Percentiles rank a stretch among this genome's conserved stretches.
These are phyloP conservation scores for Ganoderma sp. DNA, from an alignment of 1,284 basidiomycete genomes.

Conservation along the genomic window DNA sequence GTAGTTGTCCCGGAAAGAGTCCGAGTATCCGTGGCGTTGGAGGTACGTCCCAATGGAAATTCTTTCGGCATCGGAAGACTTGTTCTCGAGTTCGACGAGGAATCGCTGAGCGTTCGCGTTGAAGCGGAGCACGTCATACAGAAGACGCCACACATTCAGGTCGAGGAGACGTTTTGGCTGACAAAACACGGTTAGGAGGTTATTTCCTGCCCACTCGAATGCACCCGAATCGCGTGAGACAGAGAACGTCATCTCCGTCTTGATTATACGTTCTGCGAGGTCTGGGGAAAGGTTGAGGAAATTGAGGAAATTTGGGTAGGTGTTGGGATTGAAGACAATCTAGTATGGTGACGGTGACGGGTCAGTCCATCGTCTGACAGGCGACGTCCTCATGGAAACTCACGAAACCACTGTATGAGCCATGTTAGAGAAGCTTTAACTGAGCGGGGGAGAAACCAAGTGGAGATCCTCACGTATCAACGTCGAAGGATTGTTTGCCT, in stretches of 20 bases:
- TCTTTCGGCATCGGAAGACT: conserved; percentile 40
- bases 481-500: conserved; percentile 52
- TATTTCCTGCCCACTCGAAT: conserved; percentile 81
- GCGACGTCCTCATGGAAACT: conserved; percentile 30
- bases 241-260: conserved; percentile 82
- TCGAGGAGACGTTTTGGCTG: conserved; percentile 68
- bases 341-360: conserved; percentile 36
- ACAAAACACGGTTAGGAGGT: conserved; percentile 67
- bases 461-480: conserved; percentile 66
- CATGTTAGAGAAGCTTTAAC: neutral
- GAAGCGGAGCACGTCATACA: conserved; percentile 82
- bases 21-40: conserved; percentile 68
- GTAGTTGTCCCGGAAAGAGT: conserved; percentile 78
- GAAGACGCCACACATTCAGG: conserved; percentile 73
- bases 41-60: conserved; percentile 77
- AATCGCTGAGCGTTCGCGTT: conserved; percentile 67
- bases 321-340: conserved; percentile 81
- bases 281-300: conserved; percentile 62
- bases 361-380: neutral
- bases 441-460: neutral
- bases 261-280: conserved; percentile 53
- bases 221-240: conserved; percentile 70
- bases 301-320: conserved; percentile 83
- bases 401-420: conserved; percentile 55
- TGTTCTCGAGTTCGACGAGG: conserved; percentile 38